phyloP scores from a whole-genome alignment of 176 grass and related monocot species.

The Aegilops umbellulata region DNA sequence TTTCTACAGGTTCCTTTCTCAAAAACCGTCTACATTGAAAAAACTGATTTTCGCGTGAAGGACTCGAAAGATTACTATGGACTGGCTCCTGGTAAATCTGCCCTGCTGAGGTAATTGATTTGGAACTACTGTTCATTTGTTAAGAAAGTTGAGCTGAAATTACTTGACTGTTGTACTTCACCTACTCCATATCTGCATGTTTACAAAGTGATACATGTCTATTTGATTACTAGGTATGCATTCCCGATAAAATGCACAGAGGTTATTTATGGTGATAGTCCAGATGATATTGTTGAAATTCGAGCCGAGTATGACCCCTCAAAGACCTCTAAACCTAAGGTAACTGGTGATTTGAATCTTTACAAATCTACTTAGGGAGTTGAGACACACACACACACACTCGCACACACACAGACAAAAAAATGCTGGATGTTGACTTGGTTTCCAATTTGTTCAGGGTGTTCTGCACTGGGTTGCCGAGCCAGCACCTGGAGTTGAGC shows the following conservation, averaged over 20 bases:
- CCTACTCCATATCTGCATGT: not conserved
- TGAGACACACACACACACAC: not conserved
- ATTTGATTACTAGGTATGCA: conserved; percentile 65
- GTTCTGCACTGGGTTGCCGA: conserved; percentile 96
- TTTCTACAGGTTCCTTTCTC: conserved; percentile 74
- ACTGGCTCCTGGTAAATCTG: conserved; percentile 91
- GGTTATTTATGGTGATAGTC: conserved; percentile 69
- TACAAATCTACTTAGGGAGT: not conserved
- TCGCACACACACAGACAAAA: not conserved
- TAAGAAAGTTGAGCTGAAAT: conserved; percentile 30
- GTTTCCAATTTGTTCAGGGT: conserved; percentile 53
- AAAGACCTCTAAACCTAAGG: conserved; percentile 94
- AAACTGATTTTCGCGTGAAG: conserved; percentile 87
- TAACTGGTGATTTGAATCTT: conserved; percentile 19
- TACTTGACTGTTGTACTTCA: not conserved
- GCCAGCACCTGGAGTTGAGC: conserved; percentile 79
- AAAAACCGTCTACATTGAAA: conserved; percentile 73
- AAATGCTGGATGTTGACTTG: conserved; percentile 15
- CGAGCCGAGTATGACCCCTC: conserved; percentile 89
- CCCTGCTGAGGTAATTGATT: conserved; percentile 69
- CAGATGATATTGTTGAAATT: conserved; percentile 73
- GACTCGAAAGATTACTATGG: conserved; percentile 98
- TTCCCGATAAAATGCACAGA: conserved; percentile 97
- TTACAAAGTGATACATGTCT: not conserved
- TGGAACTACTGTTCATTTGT: not conserved